Conservation (phyloP, 2,329 filamentous ascomycete genomes). For the Pestalotiopsis sp. region DNA sequence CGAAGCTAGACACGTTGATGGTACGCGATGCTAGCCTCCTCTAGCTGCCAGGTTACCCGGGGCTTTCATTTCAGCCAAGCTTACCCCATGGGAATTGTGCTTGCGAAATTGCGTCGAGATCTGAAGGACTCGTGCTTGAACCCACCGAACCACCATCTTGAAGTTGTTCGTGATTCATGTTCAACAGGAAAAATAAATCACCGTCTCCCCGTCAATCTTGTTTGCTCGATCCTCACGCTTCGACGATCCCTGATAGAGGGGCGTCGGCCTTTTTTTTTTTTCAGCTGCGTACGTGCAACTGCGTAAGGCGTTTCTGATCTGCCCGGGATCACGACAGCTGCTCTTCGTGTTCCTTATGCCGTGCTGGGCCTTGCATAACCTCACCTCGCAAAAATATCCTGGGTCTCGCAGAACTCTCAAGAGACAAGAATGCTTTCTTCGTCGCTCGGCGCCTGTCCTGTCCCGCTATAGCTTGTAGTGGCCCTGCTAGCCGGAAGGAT, state of each 20-base stretch:
- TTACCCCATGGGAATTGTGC: not conserved
- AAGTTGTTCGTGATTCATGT: not conserved
- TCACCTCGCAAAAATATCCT: not conserved
- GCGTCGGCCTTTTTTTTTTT: not conserved
- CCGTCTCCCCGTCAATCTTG: not conserved
- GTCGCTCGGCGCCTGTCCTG: too few species aligned
- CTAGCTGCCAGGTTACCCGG: not conserved
- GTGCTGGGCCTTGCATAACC: not conserved
- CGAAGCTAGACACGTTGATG: not conserved
- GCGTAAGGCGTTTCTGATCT: slow-evolving; percentile 10
- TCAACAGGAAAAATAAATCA: not conserved
- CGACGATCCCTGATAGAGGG: not conserved
- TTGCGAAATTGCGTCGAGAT: slow-evolving; percentile 10
- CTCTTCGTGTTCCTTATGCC: not conserved
- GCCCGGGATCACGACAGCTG: not conserved
- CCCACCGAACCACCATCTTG: slow-evolving; percentile 7
- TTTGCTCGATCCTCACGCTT: not conserved
- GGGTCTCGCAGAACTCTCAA: not conserved
- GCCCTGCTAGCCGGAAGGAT: too few species aligned
- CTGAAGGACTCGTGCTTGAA: slow-evolving; percentile 5
- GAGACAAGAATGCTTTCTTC: not conserved
- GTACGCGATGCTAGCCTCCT: not conserved
- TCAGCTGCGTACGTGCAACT: not conserved
- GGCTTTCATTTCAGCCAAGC: not conserved
- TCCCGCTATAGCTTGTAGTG: too few species aligned